Percentiles rank a stretch among this genome's conserved stretches.
Conservation (phyloP, 306 rosid species). For the Sphenostylis stenocarpa region DNA sequence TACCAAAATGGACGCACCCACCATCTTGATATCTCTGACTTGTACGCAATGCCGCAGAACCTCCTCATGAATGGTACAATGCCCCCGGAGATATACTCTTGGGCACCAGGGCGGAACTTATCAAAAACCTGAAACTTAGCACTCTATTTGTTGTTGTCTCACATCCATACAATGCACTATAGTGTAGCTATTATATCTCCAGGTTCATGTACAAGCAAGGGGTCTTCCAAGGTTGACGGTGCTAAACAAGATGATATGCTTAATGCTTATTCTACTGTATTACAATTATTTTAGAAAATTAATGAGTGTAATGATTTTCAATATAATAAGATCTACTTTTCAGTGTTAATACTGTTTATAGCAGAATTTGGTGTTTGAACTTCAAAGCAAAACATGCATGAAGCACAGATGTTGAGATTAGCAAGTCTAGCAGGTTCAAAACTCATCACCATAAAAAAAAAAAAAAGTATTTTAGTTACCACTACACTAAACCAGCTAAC, state of each 20-base stretch:
- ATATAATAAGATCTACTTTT: not conserved
- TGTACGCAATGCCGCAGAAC: constrained; percentile 74
- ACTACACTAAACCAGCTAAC: not conserved
- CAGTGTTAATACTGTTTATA: not conserved
- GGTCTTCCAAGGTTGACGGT: constrained; percentile 1
- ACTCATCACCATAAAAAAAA: not conserved
- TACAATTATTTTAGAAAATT: constrained; percentile 24
- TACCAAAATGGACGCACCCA: constrained; percentile 61
- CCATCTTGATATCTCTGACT: constrained; percentile 63
- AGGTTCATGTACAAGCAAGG: constrained; percentile 22
- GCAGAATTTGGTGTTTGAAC: not conserved
- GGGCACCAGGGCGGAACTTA: constrained; percentile 60
- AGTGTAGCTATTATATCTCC: constrained; percentile 15
- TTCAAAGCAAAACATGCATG: constrained; percentile 22
- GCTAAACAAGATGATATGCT: constrained; percentile 31
- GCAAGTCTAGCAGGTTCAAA: not conserved
- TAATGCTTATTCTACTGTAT: constrained; percentile 32
- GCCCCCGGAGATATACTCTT: constrained; percentile 68
- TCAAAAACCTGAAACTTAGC: constrained; percentile 55
- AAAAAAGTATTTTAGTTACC: not conserved
- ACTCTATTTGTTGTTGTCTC: constrained; percentile 16
- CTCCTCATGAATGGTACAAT: constrained; percentile 63
- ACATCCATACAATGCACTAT: constrained; percentile 20
- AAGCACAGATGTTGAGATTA: not conserved
- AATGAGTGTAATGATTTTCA: constrained; percentile 29